Evolutionary conservation across 306 rosid genomes (phyloP), one percentile per base, ranked within the genome.

Genomic region (Macrotyloma uniflorum): DNA sequence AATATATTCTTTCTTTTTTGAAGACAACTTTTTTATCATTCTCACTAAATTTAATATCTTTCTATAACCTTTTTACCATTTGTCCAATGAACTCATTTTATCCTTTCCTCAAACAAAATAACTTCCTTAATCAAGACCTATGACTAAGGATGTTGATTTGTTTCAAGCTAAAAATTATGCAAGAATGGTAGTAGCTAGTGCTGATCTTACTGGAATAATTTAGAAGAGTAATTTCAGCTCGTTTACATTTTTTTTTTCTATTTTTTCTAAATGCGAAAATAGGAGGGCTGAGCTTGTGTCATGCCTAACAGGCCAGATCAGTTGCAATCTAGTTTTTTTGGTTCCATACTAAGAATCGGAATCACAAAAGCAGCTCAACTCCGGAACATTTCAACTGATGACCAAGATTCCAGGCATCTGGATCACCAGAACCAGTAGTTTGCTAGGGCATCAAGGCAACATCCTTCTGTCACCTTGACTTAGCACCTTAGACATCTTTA

Each of bases 401-500:
- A 26, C 72, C 55, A 59, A 54, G 54, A 53, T 14, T 42, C 11
- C 35, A 57, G 51, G 77, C 18, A 75, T 43, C 19, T 32, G 32
- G 55, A 68, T 36, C 47, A 13, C 72, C 30, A 42, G 54, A 54
- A 57, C 59, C 57, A 7, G 20, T 23, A 72, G 80, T 45, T 66
- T 74, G 71, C 75, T 32, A 45, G 26, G 26, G 76, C 26, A 72
- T 70, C 30, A 3, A 80, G 36, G 43, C n/a, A 54, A 65, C 35
- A 59, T 9, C 8, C 57, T 72, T 68, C 33, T 43, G 33, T 23
- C 62, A 65, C 63, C 62, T 66, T 13, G 59, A 47, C 26, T 35
- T 62, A 70, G 66, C 32, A 63, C 57, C 63, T 71, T 14, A 55
- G 24, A 55, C 76, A 66, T 66, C 70, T 65, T 43, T 42, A 23